These are phyloP conservation scores for Celoporthe dispersa DNA, from an alignment of 2,329 filamentous ascomycete species.

Conservation along the genomic window DNA sequence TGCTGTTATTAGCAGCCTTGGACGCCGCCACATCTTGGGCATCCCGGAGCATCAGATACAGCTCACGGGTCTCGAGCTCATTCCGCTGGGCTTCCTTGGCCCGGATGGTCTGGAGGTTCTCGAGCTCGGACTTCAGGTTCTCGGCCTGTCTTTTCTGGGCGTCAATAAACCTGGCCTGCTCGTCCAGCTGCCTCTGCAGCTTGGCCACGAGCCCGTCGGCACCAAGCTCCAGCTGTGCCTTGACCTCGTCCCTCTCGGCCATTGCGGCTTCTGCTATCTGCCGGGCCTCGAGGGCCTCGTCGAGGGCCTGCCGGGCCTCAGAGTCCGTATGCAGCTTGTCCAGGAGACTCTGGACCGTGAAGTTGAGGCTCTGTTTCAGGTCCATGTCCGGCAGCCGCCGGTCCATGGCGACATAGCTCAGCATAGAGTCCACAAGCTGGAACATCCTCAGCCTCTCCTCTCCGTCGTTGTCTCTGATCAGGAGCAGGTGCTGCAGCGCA, in stretches of 20 bases:
- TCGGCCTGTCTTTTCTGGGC: conserved; percentile 86
- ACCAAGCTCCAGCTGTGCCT: conserved; percentile 82
- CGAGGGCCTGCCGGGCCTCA: conserved; percentile 87
- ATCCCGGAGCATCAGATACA: conserved; percentile 98
- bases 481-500: conserved; percentile 89
- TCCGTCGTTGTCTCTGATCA: conserved; percentile 88
- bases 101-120: conserved; percentile 81
- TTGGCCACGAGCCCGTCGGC: conserved; percentile 93
- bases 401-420: conserved; percentile 99
- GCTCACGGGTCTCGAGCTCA: conserved; percentile 91
- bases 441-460: conserved; percentile 95
- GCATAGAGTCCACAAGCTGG: conserved; percentile 97
- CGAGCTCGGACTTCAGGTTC: conserved; percentile 84
- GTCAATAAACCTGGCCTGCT: conserved; percentile 88
- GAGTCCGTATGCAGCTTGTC: conserved; percentile 97
- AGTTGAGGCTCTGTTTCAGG: conserved; percentile 95
- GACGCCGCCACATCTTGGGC: conserved; percentile 95
- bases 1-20: conserved; percentile 66
- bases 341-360: conserved; percentile 92
- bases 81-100: conserved; percentile 92
- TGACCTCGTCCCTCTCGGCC: conserved; percentile 95
- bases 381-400: conserved; percentile 94
- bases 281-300: conserved; percentile 87
- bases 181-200: conserved; percentile 90
- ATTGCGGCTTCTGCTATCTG: conserved; percentile 95